Percentiles rank a stretch among this genome's conserved stretches.
Evolutionary conservation across 257 asterid genomes (phyloP).

Genomic region (Ballota nigra): DNA sequence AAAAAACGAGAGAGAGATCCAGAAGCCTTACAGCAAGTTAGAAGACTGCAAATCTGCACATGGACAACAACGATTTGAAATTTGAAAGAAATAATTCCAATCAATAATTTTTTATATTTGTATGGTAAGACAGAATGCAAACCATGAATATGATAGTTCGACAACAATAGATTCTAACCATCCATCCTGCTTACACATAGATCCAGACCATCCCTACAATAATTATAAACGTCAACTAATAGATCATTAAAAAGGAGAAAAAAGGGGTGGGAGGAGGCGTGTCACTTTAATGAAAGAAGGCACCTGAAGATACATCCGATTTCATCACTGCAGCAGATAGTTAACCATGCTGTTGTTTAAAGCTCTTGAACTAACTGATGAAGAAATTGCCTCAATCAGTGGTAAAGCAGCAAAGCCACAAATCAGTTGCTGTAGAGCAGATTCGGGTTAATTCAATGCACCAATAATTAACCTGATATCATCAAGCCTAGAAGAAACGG

Average conservation of each 20-base stretch:
- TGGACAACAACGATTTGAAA: constrained; percentile 5
- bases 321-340: neutral
- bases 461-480: too few relatives aligned
- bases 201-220: neutral
- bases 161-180: constrained; percentile 7
- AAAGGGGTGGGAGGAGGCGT: neutral
- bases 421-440: too few relatives aligned
- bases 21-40: neutral
- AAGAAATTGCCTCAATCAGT: too few relatives aligned
- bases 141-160: constrained; percentile 7
- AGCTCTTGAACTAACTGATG: too few relatives aligned
- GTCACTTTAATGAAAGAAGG: neutral
- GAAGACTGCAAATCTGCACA: constrained; percentile 20
- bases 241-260: neutral
- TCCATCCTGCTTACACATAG: neutral
- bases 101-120: neutral
- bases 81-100: neutral
- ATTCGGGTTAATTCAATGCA: too few relatives aligned
- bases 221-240: neutral
- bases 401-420: too few relatives aligned
- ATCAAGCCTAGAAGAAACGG: neutral
- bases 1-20: constrained; percentile 15
- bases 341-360: too few relatives aligned
- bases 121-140: neutral
- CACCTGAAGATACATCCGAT: neutral